Base-by-base conservation (phyloP, 2,329 filamentous ascomycete genomes). In the Leptosphaerulina australis region DNA sequence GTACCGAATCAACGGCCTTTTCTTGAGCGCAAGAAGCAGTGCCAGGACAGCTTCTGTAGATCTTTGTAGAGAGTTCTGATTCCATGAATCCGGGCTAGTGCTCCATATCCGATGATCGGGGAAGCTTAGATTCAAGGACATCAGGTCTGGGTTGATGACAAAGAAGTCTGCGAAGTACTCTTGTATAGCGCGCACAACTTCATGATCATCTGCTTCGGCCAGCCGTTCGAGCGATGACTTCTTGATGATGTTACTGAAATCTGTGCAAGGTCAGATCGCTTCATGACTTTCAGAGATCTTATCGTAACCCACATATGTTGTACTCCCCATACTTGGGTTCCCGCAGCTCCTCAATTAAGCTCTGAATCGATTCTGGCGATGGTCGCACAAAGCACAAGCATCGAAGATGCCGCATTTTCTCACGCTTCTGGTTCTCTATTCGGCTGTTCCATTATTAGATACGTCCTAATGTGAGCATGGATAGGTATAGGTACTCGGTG, bases 281-380 rank as follows among this genome's bases (percentile, higher is more conserved):
- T 6, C 7, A 7, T 7, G 2, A 3, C 11, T 20, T 18, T 20
- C 15, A 2, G 26, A 14, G 24, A 8, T 2, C 3, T 14, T n/a
- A 73, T 50, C 72, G 18, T 10, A 7, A 45, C 48, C 25, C 21
- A 83, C 81, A 97, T 48, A 99, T 83, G 68, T 96, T 86, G 75
- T 99, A 99, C 77, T 99, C 94, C 59, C 94, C 93, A 65, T 99
- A 99, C 71, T 92, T 97, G 4, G 94, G 95, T 39, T 97, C 93
- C 53, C 94, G 84, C 47, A 99, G 82, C 77, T 99, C 94, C 68
- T 99, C 94, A 62, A 99, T 93, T 44, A 99, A 83, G 56, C 89
- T 84, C 69, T 99, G 92, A 68, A 97, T 91, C 4, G 93, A 95
- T 62, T 95, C 91, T 10, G 93, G 83, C 0, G 93, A 96, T 6